These are phyloP conservation scores for Triadica sebifera DNA, from an alignment of 345 rosid species.

Conservation along the genomic window DNA sequence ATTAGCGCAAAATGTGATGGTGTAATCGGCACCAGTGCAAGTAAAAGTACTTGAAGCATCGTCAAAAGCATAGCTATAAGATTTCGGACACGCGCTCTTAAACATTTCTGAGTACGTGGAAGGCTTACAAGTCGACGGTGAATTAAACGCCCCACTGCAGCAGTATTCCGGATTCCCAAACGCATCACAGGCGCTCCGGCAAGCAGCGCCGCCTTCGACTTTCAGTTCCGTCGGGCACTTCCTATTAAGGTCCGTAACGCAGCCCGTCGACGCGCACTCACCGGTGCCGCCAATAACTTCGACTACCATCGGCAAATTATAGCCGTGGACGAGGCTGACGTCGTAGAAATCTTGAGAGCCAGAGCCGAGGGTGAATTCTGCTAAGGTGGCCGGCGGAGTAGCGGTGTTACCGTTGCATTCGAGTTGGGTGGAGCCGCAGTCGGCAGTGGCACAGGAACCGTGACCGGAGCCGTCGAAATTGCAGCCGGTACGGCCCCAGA, in stretches of 20 bases:
- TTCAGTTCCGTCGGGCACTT: slow-evolving; percentile 27
- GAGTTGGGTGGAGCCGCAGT: slow-evolving; percentile 27
- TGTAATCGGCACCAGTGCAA: slow-evolving; percentile 27
- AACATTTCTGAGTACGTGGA: slow-evolving; percentile 25
- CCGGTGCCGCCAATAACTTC: slow-evolving; percentile 24
- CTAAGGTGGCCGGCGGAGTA: slow-evolving; percentile 27
- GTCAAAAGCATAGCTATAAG: slow-evolving; percentile 29
- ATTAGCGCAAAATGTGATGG: slow-evolving; percentile 27
- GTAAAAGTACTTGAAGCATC: slow-evolving; percentile 31
- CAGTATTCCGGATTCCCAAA: slow-evolving; percentile 31
- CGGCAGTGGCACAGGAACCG: slow-evolving; percentile 27
- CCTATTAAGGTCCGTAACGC: slow-evolving; percentile 21
- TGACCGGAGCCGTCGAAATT: slow-evolving; percentile 25
- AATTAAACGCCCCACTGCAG: slow-evolving; percentile 24
- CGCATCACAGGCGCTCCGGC: slow-evolving; percentile 27
- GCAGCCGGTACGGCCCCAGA: slow-evolving; percentile 43
- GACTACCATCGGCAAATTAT: slow-evolving; percentile 24
- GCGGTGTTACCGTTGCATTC: slow-evolving; percentile 28
- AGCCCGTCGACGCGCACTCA: slow-evolving; percentile 24
- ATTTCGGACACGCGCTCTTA: slow-evolving; percentile 28
- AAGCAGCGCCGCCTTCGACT: slow-evolving; percentile 20
- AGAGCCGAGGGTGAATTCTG: slow-evolving; percentile 32
- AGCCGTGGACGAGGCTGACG: slow-evolving; percentile 32
- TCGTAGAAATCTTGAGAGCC: slow-evolving; percentile 29
- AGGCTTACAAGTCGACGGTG: slow-evolving; percentile 26